phyloP scores from a whole-genome alignment of 805 yeast species.

The Candida arabinofermentans region DNA sequence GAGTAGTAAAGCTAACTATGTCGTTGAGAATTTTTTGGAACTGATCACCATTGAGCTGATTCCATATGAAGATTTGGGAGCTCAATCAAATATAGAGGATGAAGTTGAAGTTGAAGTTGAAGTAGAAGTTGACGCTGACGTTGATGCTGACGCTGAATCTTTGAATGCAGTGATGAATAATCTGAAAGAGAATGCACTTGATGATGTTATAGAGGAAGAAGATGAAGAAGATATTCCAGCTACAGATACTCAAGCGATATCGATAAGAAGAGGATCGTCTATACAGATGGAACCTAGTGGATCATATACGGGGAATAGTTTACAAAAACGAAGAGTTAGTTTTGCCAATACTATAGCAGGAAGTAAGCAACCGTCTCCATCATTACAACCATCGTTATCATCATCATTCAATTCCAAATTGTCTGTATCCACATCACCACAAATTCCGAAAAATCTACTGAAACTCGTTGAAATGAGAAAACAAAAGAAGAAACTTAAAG shows the following conservation, averaged over 20 bases:
- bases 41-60: constrained; percentile 53
- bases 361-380: not conserved
- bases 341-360: constrained; percentile 1
- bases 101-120: constrained; percentile 2
- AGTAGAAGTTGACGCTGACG: constrained; percentile 1
- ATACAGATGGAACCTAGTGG: constrained; percentile 7
- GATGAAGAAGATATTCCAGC: constrained; percentile 3
- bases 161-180: no score
- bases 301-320: not conserved
- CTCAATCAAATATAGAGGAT: constrained; percentile 6
- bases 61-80: constrained; percentile 32
- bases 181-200: not conserved
- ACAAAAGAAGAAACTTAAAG: constrained; percentile 32
- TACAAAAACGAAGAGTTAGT: constrained; percentile 5
- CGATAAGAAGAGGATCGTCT: not conserved
- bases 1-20: constrained; percentile 66
- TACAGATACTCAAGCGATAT: not conserved
- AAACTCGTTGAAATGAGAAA: constrained; percentile 49
- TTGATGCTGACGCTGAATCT: no score
- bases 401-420: constrained; percentile 34
- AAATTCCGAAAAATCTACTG: constrained; percentile 58
- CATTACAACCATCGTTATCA: constrained; percentile 3
- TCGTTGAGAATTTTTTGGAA: constrained; percentile 80
- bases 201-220: constrained; percentile 2
- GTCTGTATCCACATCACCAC: constrained; percentile 62